phyloP scores from a whole-genome alignment of 2,329 filamentous ascomycete species.

The Didymella arachidicola region DNA sequence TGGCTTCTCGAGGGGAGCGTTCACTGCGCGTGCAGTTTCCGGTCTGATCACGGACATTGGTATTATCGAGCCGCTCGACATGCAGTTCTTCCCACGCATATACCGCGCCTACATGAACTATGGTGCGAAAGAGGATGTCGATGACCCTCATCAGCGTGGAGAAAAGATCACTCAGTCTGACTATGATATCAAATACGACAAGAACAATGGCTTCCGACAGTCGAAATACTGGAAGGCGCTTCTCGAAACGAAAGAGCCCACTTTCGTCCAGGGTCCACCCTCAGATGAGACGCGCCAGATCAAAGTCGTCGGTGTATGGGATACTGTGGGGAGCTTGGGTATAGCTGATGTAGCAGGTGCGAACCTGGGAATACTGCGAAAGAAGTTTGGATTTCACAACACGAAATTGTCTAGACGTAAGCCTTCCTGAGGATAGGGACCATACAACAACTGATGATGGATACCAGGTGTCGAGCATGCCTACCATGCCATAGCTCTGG shows the following conservation, averaged over 20 bases:
- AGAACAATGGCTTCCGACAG: conserved; percentile 28
- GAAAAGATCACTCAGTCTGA: not conserved
- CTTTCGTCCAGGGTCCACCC: not conserved
- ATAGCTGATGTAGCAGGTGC: conserved; percentile 53
- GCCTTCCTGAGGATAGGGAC: conserved; percentile 5
- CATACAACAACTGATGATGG: conserved; percentile 35
- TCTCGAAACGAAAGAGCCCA: conserved; percentile 26
- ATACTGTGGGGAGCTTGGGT: conserved; percentile 58
- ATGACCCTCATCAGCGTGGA: not conserved
- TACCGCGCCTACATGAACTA: conserved; percentile 48
- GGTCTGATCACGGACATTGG: conserved; percentile 57
- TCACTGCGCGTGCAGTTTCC: conserved; percentile 54
- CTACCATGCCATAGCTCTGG: conserved; percentile 63
- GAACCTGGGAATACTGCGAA: conserved; percentile 27
- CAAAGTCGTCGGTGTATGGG: conserved; percentile 58
- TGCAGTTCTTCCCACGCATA: conserved; percentile 56
- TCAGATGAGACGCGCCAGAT: conserved; percentile 27
- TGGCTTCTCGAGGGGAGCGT: conserved; percentile 58
- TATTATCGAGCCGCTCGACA: conserved; percentile 55
- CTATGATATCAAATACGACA: not conserved
- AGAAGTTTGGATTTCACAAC: conserved; percentile 46
- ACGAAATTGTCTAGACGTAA: conserved; percentile 45
- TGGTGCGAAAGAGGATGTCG: not conserved
- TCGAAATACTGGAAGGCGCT: conserved; percentile 43
- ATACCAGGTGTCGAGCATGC: conserved; percentile 57